Base-by-base conservation (phyloP, 177 flowering plant species). In the Telopea speciosissima region DNA sequence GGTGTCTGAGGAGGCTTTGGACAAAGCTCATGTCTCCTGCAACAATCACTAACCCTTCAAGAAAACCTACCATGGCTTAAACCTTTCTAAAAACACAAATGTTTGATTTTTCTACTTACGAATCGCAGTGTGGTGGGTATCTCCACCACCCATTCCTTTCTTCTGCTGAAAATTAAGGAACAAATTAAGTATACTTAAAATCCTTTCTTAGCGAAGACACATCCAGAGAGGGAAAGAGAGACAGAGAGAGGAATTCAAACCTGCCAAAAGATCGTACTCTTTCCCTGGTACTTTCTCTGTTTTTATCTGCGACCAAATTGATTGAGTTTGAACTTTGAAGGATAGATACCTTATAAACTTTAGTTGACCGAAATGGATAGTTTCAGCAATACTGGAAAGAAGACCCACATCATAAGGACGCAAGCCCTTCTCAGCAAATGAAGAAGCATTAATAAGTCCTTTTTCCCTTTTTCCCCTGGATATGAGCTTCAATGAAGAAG, bases 1-100 rank as follows among this genome's bases (percentile, higher is more conserved):
- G 71, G n/a, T 87, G 81, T 74, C 97, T 83, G 22, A 93, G 83
- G 76, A 85, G 65, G 67, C 70, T 85, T 36, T 82, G 85, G 67
- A 83, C 65, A 49, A 67, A 68, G 59, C 68, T 73, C 85, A 83
- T 79, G 12, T 75, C 74, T 68, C 63, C 78, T 74, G 70, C 71
- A 74, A 72, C 13, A 56, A 56, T 49, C 54, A 12, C 54, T 13
- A 16, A 5, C 54, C 19, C 40, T 49, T 49, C 54, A 12, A 0
- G 54, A 49, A 49, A 49, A 49, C 1, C 19, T 12, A 49, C 54
- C 16, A 13, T 49, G 54, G 17, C 54, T 13, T 49, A 36, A 6
- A 5, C 54, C 13, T 49, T 16, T 49, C 1, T 13, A 44, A 44
- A 44, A 9, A 44, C 49, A 13, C 49, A 44, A 9, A n/a, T n/a